Base-by-base conservation (phyloP, 805 yeast genomes). In the Jamesozyma hellenica region DNA sequence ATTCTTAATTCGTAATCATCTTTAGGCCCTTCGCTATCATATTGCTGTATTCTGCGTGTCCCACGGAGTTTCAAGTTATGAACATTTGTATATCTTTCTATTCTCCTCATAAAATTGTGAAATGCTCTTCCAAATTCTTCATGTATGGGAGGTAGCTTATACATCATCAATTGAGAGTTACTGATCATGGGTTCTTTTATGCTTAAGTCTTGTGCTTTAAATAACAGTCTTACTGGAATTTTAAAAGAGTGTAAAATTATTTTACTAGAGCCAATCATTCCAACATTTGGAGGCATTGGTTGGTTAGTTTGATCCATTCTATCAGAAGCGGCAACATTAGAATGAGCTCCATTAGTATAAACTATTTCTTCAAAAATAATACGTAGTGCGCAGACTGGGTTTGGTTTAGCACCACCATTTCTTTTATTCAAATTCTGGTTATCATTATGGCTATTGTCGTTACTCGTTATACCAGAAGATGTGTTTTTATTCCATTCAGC, bases 211-310 rank as follows among this genome's bases (percentile, higher is more conserved):
- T 72, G 75, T 13, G 68, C 71, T 45, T 65, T 67, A 42, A 76
- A 71, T 41, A 82, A 51, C 32, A 83, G 64, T 47, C 77, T 65
- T 1, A 83, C 83, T 0, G 94, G 90, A 15, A 88, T 72, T 37
- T 76, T 75, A 50, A 79, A 77, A 7, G 82, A 71, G 51, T 81
- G 86, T 44, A 72, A 70, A 14, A 83, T 68, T 3, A 73, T 61
- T 41, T 55, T 56, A 27, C 44, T 50, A 27, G 38, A 43, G 11
- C 43, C 42, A 13, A 19, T 26, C 29, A 32, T 34, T 4, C 38
- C 31, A 0, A 32, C 32, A 8, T 40, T 44, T 8, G 35, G 27
- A 14, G 35, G 30, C 21, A 32, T 26, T 12, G 19, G 39, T 19
- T 36, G 35, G 14, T 21, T 34, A 14, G 36, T 30, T 9, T 38